These are phyloP conservation scores for Kodamaea plutei DNA, from an alignment of 1,139 yeast genomes.

Conservation along the genomic window DNA sequence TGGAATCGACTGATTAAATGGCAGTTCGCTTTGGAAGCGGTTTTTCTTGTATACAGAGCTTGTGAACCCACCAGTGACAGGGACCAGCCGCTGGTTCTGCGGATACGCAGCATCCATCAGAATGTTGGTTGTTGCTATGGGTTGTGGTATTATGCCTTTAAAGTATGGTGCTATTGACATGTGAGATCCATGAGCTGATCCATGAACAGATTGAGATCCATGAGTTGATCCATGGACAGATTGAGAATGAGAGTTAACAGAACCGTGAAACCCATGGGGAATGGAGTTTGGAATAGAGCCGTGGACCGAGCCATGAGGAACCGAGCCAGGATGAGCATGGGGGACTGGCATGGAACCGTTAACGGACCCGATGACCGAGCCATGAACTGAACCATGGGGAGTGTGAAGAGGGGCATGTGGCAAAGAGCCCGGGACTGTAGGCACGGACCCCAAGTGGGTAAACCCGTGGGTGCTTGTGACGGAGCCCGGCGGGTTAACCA, in stretches of 20 bases:
- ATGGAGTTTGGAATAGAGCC: conserved; percentile 3
- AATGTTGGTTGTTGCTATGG: conserved; percentile 45
- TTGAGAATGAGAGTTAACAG: conserved; percentile 1
- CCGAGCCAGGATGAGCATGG: conserved; percentile 1
- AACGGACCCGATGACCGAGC: conserved; percentile 1
- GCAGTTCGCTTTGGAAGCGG: conserved; percentile 4
- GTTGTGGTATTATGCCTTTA: conserved; percentile 12
- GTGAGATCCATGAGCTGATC: too few species aligned
- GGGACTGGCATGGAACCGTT: conserved; percentile 3
- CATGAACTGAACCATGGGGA: conserved; percentile 9
- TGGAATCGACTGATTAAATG: background rate
- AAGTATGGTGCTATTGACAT: conserved; percentile 5
- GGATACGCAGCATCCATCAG: conserved; percentile 35
- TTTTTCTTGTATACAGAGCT: conserved; percentile 4
- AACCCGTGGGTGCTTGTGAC: conserved; percentile 4
- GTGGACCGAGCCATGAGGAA: conserved; percentile 3
- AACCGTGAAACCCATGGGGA: too few species aligned
- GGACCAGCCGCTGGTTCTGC: conserved; percentile 26
- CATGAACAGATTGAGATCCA: too few species aligned
- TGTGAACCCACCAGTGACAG: conserved; percentile 2
- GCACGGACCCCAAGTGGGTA: conserved; percentile 5
- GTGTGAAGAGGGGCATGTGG: too few species aligned
- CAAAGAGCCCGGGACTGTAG: too few species aligned
- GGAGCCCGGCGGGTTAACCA: conserved; percentile 10
- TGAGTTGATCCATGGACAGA: background rate